Evolutionary conservation across 441 rosid genomes (phyloP), one percentile per base, ranked within the genome.

Genomic region (Euphorbia celastroides): DNA sequence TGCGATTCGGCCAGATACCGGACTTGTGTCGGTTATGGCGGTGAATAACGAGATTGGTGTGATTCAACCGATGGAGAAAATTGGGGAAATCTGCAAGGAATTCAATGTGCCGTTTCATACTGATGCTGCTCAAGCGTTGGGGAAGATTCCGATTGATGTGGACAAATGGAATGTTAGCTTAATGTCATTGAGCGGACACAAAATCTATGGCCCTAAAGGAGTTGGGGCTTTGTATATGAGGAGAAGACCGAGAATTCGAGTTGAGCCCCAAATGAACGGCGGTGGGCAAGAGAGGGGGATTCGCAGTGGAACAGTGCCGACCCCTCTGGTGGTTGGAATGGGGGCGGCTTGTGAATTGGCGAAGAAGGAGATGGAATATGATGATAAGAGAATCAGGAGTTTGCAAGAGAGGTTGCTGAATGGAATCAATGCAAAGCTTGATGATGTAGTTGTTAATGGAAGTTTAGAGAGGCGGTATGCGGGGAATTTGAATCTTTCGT

Each of bases 211-310:
- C 23, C 99, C 99, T 0, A 91, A 91, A 82, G 99, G 99, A 1
- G 78, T 93, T 70, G 97, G 99, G 48, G 96, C 97, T 71, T 68
- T 93, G 81, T 93, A 86, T 48, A 75, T 88, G 83, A 76, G 99
- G 28, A 77, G 97, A 74, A 75, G 99, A 46, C 99, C 96, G 0
- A 78, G 97, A 50, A 84, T 93, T 17, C 66, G 99, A 22, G 87
- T 91, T 7, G 99, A 91, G 74, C 95, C 99, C 0, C 81, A 87
- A 71, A 93, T 93, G 84, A 93, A 86, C 48, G 99, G 99, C 23
- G 99, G 99, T 32, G 99, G 99, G 19, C 99, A 93, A 73, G 99
- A 93, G 93, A 87, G 99, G 70, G 99, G 99, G 26, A 85, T 91
- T 50, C 70, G 99, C 64, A 89, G 99, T 50, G 99, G 99, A 26